Evolutionary conservation across 75 land plant genomes (phyloP), one percentile per base, ranked within the genome.

Genomic region (Ceratopteris richardii): DNA sequence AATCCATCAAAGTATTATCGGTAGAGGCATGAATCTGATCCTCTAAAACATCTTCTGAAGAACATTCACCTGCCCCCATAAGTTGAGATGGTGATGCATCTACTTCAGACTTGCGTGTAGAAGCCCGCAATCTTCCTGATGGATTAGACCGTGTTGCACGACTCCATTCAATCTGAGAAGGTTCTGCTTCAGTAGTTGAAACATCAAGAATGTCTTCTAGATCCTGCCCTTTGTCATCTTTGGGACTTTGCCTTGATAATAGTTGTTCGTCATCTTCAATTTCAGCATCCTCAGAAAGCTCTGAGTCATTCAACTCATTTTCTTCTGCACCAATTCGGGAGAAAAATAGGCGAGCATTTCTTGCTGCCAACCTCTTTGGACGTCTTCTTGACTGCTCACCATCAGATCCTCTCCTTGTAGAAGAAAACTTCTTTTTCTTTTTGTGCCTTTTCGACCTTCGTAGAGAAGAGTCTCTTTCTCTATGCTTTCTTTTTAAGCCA

Each of bases 291-390:
- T 52, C 54, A 24, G 27, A 52, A 19, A 23, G 25, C 18, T 52
- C 25, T 23, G 54, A 23, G 4, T 22, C 28, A 52, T 13, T 24
- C 2, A 6, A n/a, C 17, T 21, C 54, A 52, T 52, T 23, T 26
- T 52, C 54, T 12, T 52, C 54, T 23, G 54, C 54, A 52, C 56
- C 61, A 18, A 82, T 67, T 52, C 68, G 66, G 18, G 90, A 80
- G 39, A 88, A 82, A 10, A 82, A 28, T 44, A 26, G 75, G 26
- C 78, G 75, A 43, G 97, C 97, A 76, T 82, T 92, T 7, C 76
- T 71, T 37, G 86, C 90, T 40, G 97, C 95, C 40, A 63, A 71
- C 52, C 97, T 70, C 43, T 72, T 80, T 25, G 97, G 97, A 30
- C 97, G 65, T 23, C 50, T 46, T 17, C 51, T 61, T 17, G 83